phyloP scores from a whole-genome alignment of 192 early-diverging fungal genomes.

The Umbelopsis sp. region DNA sequence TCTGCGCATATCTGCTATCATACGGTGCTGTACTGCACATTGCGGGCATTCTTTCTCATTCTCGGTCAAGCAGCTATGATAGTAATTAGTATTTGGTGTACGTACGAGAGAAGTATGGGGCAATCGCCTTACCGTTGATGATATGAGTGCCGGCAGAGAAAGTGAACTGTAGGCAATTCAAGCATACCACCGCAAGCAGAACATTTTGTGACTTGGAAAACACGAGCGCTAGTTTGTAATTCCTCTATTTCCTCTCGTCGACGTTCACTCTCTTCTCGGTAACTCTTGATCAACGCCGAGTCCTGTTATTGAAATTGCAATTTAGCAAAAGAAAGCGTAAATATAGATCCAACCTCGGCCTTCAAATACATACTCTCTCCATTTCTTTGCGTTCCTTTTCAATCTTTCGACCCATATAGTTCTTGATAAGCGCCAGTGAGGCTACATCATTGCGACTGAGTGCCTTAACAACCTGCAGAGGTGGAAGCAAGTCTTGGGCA shows the following conservation, averaged over 20 bases:
- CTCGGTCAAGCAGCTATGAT: conserved; percentile 53
- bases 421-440: conserved; percentile 84
- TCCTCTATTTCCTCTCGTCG: conserved; percentile 83
- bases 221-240: conserved; percentile 65
- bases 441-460: conserved; percentile 79
- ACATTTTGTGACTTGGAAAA: conserved; percentile 84
- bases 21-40: conserved; percentile 83
- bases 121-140: conserved; percentile 74
- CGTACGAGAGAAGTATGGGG: neutral
- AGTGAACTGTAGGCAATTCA: conserved; percentile 92
- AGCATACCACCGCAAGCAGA: conserved; percentile 69
- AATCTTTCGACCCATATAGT: conserved; percentile 81
- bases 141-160: conserved; percentile 94
- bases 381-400: conserved; percentile 70
- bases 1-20: conserved; percentile 78
- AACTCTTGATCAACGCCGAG: conserved; percentile 70
- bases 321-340: neutral
- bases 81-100: neutral
- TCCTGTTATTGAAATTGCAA: conserved; percentile 36
- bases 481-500: conserved; percentile 79
- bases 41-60: conserved; percentile 70
- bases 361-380: conserved; percentile 46
- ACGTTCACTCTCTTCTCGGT: conserved; percentile 77
- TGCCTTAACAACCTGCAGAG: conserved; percentile 88
- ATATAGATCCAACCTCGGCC: too few species aligned